phyloP scores from a whole-genome alignment of 345 rosid species.

The Arabis alpina region DNA sequence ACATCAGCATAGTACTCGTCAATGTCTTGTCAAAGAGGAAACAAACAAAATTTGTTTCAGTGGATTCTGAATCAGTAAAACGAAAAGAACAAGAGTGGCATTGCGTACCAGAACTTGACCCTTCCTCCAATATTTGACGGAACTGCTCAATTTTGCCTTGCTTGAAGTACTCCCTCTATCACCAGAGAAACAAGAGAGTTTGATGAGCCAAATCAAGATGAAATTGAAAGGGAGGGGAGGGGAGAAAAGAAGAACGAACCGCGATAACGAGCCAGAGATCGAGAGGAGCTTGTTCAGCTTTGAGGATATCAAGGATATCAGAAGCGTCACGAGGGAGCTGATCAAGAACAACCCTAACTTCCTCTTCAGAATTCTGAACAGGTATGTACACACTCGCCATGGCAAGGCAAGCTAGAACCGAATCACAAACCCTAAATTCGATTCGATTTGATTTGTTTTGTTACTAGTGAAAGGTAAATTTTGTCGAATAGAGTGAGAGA shows the following conservation, averaged over 20 bases:
- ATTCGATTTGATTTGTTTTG: too few species aligned
- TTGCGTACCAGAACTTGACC: constrained; percentile 81
- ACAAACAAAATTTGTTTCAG: too few species aligned
- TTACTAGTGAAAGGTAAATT: too few species aligned
- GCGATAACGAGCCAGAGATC: constrained; percentile 99
- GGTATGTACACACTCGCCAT: constrained; percentile 95
- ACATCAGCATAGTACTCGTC: constrained; percentile 98
- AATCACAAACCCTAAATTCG: constrained; percentile 23
- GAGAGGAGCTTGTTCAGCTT: constrained; percentile 99
- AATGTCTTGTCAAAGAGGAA: constrained; percentile 58
- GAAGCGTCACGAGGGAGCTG: constrained; percentile 98
- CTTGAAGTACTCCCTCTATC: constrained; percentile 97
- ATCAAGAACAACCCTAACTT: constrained; percentile 91
- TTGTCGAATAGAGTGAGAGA: too few species aligned
- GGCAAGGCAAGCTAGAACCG: neutral
- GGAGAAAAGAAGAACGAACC: constrained; percentile 47
- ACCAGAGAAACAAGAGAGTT: constrained; percentile 8
- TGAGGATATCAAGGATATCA: constrained; percentile 96
- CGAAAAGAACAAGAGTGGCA: neutral
- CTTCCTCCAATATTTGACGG: constrained; percentile 95
- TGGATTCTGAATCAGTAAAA: neutral
- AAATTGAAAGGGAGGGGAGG: too few species aligned
- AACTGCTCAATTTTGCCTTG: constrained; percentile 93
- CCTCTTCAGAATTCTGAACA: constrained; percentile 99
- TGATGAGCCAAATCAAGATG: too few species aligned